These are phyloP conservation scores for Saraca asoca DNA, from an alignment of 331 rosid genomes.

Conservation along the genomic window DNA sequence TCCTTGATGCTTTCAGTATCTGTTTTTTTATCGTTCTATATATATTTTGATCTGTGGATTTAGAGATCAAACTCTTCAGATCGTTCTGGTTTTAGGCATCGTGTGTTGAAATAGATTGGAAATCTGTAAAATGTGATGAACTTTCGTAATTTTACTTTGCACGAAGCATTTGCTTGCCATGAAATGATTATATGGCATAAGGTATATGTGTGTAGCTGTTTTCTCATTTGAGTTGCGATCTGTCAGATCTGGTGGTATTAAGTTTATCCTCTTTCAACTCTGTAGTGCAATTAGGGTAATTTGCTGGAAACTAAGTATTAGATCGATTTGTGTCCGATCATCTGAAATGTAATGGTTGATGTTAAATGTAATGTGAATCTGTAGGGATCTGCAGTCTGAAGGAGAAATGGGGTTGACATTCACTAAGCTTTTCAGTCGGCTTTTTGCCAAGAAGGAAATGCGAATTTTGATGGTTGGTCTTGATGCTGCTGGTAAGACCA, in stretches of 20 bases:
- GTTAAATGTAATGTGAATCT: conserved; percentile 26
- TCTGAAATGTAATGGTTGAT: neutral
- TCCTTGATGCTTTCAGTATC: neutral
- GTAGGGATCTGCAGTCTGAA: conserved; percentile 52
- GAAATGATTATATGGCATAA: conserved; percentile 13
- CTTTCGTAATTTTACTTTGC: conserved; percentile 4
- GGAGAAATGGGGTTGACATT: conserved; percentile 93
- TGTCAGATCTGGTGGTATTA: conserved; percentile 30
- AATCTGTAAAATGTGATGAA: neutral
- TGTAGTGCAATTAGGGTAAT: neutral
- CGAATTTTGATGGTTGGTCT: conserved; percentile 99
- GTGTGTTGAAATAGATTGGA: neutral
- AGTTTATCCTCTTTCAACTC: neutral
- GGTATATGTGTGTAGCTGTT: conserved; percentile 22
- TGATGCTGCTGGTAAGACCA: conserved; percentile 99
- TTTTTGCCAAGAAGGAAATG: conserved; percentile 99
- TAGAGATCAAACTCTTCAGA: conserved; percentile 37
- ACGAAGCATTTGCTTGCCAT: conserved; percentile 21
- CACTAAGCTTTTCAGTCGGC: conserved; percentile 98
- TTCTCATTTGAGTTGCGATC: conserved; percentile 43
- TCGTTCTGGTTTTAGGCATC: conserved; percentile 32
- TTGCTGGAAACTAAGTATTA: neutral
- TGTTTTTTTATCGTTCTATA: neutral
- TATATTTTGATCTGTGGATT: conserved; percentile 42
- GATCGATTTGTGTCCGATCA: neutral